Evolutionary conservation across 2,329 filamentous ascomycete genomes (phyloP).

Genomic region (Pseudohalonectria lignicola): DNA sequence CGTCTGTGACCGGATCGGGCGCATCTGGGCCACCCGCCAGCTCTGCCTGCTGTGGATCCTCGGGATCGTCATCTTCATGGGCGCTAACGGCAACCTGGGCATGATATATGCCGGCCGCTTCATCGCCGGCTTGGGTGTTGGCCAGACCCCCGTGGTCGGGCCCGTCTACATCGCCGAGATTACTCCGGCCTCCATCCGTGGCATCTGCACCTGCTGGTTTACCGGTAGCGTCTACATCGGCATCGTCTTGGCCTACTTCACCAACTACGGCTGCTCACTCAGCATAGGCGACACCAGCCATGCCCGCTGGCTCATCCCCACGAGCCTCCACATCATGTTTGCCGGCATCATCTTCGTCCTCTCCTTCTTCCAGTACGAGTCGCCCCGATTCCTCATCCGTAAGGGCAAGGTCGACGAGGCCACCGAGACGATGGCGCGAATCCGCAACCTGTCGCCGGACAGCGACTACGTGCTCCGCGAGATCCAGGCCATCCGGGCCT

Average conservation of each 20-base stretch:
- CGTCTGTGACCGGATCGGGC: constrained; percentile 28
- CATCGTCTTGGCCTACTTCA: constrained; percentile 70
- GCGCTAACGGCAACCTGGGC: constrained; percentile 23
- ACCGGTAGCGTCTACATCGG: constrained; percentile 64
- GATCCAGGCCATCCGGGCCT: constrained; percentile 50
- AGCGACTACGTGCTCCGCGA: constrained; percentile 52
- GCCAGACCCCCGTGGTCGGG: constrained; percentile 55
- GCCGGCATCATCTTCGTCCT: constrained; percentile 60
- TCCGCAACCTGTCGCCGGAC: constrained; percentile 48
- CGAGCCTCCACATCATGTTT: constrained; percentile 68
- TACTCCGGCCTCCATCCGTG: constrained; percentile 55
- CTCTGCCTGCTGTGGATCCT: constrained; percentile 28
- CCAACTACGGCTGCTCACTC: constrained; percentile 47
- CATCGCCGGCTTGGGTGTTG: constrained; percentile 55
- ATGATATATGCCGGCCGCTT: constrained; percentile 56
- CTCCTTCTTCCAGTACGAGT: constrained; percentile 59
- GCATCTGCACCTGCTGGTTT: constrained; percentile 63
- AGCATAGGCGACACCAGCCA: constrained; percentile 34
- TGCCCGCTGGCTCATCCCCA: constrained; percentile 50
- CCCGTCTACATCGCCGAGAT: constrained; percentile 67
- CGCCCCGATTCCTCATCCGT: constrained; percentile 61
- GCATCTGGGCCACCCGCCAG: constrained; percentile 30
- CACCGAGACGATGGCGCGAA: constrained; percentile 37
- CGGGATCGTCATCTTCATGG: constrained; percentile 22
- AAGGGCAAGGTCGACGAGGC: constrained; percentile 48